A percentile compares a stretch with the other conserved stretches of the same genome.
Conservation (phyloP, 805 yeast species). For the Brettanomyces nanus region DNA sequence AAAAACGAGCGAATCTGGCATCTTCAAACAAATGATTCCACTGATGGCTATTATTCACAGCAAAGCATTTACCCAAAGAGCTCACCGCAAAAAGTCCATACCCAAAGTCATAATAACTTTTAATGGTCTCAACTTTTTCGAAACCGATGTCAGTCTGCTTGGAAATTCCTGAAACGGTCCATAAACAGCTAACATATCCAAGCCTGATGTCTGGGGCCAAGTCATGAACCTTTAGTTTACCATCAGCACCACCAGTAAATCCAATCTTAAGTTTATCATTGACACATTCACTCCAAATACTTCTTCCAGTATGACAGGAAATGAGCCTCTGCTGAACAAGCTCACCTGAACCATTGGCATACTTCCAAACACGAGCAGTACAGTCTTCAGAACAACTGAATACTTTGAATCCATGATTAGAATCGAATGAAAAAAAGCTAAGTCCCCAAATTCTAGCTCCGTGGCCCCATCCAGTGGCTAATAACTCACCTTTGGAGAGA, state of each 20-base stretch:
- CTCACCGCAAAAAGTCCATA: conserved; percentile 46
- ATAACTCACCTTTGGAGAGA: conserved; percentile 42
- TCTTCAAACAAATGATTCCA: conserved; percentile 26
- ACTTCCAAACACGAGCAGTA: conserved; percentile 72
- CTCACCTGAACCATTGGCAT: conserved; percentile 21
- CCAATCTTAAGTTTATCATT: conserved; percentile 38
- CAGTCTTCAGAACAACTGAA: conserved; percentile 83
- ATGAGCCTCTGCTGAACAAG: conserved; percentile 39
- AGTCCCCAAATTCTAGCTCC: conserved; percentile 89
- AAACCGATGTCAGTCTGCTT: conserved; percentile 21
- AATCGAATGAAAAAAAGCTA: conserved; percentile 36
- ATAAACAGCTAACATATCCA: conserved; percentile 22
- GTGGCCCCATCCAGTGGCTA: conserved; percentile 94
- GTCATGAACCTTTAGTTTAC: conserved; percentile 62
- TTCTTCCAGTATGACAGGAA: conserved; percentile 77
- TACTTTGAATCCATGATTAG: conserved; percentile 23
- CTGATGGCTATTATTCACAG: conserved; percentile 13
- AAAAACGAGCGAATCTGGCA: conserved; percentile 19
- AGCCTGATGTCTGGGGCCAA: conserved; percentile 27
- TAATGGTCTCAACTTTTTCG: conserved; percentile 46
- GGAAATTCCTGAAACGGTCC: conserved; percentile 28
- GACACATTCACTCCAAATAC: conserved; percentile 74
- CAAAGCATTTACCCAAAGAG: conserved; percentile 47
- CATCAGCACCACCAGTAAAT: conserved; percentile 93
- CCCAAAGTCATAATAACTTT: conserved; percentile 45